Evolutionary conservation across 495 filamentous ascomycete genomes (phyloP), one percentile per base, ranked within the genome.

Genomic region (Jackrogersella minutella): DNA sequence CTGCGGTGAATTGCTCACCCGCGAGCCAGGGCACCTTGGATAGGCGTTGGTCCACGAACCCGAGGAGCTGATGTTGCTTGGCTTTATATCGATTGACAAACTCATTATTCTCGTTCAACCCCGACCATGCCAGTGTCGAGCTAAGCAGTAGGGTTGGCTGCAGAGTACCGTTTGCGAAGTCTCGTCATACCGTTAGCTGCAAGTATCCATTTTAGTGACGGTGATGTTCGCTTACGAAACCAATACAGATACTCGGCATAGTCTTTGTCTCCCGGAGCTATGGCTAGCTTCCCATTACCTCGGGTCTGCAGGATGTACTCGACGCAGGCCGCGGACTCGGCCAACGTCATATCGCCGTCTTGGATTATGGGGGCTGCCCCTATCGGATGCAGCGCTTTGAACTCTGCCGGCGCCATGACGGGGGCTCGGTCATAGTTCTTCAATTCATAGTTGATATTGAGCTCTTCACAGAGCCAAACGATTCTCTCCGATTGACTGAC

Each of bases 401-500:
- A 77, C 6, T 81, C 81, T n/a, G 82, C 76, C 0, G 85, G 86
- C 1, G 85, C 74, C 58, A 88, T 68, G 7, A 85, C 31, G 2
- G 84, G 85, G 17, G 73, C 70, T 46, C 86, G 80, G 11, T 79
- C 63, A 77, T 88, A 83, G 36, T 74, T 70, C 30, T 80, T 81
- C 36, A 84, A 75, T 7, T 77, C 66, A 73, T 88, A 88, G 5
- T 77, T 64, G 41, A 90, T 70, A 44, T 64, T 66, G 30, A 89
- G 85, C 69, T 90, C 87, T 73, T 90, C 86, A 69, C 82, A 84
- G 62, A 89, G 84, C 82, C 82, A 89, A 70, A 83, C 64, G 24
- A 88, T 78, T 65, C 86, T 86, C 66, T 89, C 87, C 40, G 83
- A 86, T 76, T 87, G 85, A 34, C 81, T 82, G 58, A 78, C 68